Conservation (phyloP, 345 rosid genomes). For the Populus ilicifolia region DNA sequence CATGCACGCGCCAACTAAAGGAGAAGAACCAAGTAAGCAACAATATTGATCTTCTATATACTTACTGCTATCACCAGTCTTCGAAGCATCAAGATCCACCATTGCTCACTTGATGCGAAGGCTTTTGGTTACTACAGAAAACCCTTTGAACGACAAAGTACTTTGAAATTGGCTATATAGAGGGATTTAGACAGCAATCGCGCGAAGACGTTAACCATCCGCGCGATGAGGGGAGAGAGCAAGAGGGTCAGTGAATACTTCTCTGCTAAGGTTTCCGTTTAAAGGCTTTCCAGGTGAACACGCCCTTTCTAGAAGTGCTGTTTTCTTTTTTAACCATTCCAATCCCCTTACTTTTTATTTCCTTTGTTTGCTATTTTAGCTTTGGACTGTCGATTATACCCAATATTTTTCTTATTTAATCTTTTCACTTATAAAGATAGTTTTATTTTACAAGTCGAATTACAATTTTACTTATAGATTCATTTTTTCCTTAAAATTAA, state of each 20-base stretch:
- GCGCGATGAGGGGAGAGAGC: not conserved
- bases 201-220: accelerated
- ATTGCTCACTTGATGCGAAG: not conserved
- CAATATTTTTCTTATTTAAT: no score
- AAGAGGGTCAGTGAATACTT: not conserved
- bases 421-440: no score
- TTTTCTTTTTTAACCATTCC: no score
- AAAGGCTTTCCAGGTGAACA: not conserved
- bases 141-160: no score
- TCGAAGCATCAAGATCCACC: not conserved
- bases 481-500: no score
- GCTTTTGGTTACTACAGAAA: not conserved
- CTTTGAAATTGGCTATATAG: not conserved
- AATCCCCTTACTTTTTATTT: no score
- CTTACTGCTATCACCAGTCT: not conserved
- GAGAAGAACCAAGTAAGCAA: not conserved
- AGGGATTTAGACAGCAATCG: not conserved
- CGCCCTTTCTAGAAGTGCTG: no score
- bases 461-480: no score
- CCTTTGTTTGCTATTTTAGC: no score
- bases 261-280: not conserved
- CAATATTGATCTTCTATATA: not conserved
- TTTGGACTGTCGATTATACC: no score
- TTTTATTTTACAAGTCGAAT: no score
- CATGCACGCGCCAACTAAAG: no score